phyloP scores from a whole-genome alignment of 2,329 filamentous ascomycete genomes.

The Nakataea oryzae region DNA sequence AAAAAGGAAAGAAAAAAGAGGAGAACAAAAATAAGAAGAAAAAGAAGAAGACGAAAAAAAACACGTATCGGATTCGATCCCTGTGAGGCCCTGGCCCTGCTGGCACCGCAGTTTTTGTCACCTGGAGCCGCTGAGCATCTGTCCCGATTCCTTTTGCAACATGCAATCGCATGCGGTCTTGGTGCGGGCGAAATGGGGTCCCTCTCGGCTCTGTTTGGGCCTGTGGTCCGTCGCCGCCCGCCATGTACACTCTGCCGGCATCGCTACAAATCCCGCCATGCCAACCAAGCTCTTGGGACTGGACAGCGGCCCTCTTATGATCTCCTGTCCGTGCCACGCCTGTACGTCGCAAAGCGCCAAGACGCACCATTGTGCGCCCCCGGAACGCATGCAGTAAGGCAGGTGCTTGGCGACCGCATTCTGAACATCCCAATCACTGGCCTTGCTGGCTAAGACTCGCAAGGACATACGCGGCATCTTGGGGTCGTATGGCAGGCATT shows the following conservation, averaged over 20 bases:
- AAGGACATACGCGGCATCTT: not conserved
- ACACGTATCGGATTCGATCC: no score
- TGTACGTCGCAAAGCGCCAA: not conserved
- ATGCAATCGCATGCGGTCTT: no score
- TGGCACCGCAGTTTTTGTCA: not conserved
- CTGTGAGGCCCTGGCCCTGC: not conserved
- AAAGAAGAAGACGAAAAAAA: no score
- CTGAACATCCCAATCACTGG: not conserved
- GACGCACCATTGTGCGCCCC: not conserved
- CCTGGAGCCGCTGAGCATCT: not conserved
- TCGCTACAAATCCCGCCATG: not conserved
- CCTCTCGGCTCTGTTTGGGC: no score
- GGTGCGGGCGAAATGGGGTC: no score
- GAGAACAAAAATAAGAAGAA: no score
- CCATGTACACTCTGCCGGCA: no score
- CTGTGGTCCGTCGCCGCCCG: no score
- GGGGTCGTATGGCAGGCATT: not conserved
- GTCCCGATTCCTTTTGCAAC: not conserved
- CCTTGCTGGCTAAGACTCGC: no score
- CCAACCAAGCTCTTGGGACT: not conserved
- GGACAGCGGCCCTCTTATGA: not conserved
- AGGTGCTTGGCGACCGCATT: no score
- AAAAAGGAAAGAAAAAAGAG: no score
- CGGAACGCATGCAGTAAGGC: not conserved
- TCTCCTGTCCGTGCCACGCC: not conserved